phyloP scores from a whole-genome alignment of 805 yeast genomes.

The Spathaspora passalidarum region DNA sequence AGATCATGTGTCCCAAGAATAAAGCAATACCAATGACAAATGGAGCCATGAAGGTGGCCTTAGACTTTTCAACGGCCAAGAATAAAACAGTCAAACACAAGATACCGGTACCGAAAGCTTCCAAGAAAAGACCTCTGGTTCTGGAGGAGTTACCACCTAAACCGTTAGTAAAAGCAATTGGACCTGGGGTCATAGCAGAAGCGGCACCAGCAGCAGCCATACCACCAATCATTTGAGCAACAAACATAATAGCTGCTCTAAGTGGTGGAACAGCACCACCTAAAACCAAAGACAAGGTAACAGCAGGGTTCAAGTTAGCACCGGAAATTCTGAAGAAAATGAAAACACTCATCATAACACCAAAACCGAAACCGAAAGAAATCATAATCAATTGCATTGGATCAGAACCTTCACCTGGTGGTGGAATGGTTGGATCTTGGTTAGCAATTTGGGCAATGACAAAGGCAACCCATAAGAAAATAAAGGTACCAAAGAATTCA shows the following conservation, averaged over 20 bases:
- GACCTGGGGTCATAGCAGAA: slow-evolving; percentile 80
- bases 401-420: slow-evolving; percentile 40
- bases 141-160: slow-evolving; percentile 71
- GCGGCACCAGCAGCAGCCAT: slow-evolving; percentile 93
- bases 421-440: slow-evolving; percentile 41
- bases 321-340: slow-evolving; percentile 76
- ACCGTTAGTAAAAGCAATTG: slow-evolving; percentile 64
- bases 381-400: slow-evolving; percentile 76
- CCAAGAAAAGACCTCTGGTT: slow-evolving; percentile 75
- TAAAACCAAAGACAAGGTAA: slow-evolving; percentile 67
- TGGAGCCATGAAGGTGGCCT: slow-evolving; percentile 76
- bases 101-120: slow-evolving; percentile 74
- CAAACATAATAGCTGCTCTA: slow-evolving; percentile 62
- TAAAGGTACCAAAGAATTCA: slow-evolving; percentile 84
- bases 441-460: slow-evolving; percentile 84
- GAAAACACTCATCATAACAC: slow-evolving; percentile 72
- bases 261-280: slow-evolving; percentile 72
- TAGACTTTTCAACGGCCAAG: slow-evolving; percentile 80
- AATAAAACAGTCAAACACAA: slow-evolving; percentile 75
- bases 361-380: slow-evolving; percentile 82
- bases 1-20: slow-evolving; percentile 76
- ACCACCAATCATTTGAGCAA: slow-evolving; percentile 77
- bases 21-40: slow-evolving; percentile 79
- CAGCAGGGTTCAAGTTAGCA: slow-evolving; percentile 90
- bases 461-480: slow-evolving; percentile 79